Base-by-base conservation (phyloP, 2,329 filamentous ascomycete genomes). In the Arthrobotrys iridis region DNA sequence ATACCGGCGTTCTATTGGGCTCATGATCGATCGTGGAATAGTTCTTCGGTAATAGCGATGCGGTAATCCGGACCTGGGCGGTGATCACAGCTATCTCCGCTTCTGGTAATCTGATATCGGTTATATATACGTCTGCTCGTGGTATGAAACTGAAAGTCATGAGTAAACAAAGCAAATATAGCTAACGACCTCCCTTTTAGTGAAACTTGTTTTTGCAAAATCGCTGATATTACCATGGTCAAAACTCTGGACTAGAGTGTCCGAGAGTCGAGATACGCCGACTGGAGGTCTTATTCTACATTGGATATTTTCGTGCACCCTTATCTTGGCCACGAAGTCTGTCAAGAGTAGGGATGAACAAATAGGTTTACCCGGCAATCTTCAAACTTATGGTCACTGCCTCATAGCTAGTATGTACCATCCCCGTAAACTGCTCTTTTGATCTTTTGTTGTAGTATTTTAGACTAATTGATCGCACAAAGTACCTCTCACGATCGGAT, bases 141-240 rank as follows among this genome's bases (percentile, higher is more conserved):
- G 50, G 50, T 57, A 57, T 37, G 11, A 10, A 57, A n/a, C n/a
- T n/a, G n/a, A n/a, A n/a, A n/a, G n/a, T n/a, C n/a, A n/a, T n/a
- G n/a, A n/a, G n/a, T n/a, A n/a, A n/a, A n/a, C n/a, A n/a, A n/a
- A n/a, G n/a, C n/a, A 33, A 33, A 35, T 37, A 13, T 10, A 20
- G n/a, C n/a, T n/a, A n/a, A n/a, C n/a, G n/a, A n/a, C n/a, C n/a
- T n/a, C n/a, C n/a, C n/a, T n/a, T n/a, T n/a, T 37, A 57, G 50
- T 57, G 3, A 57, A 57, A 22, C 50, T 35, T 10, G 50, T 57
- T 57, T 57, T 57, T 18, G 50, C 28, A 7, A 10, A 24, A 37
- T 57, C 50, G 13, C 35, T 57, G 50, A 33, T 57, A 15, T 28
- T 57, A 10, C 50, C 50, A 10, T 57, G 50, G 50, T 57, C 50